These are phyloP conservation scores for Neofusicoccum cordaticola DNA, from an alignment of 2,329 filamentous ascomycete genomes.

Conservation along the genomic window DNA sequence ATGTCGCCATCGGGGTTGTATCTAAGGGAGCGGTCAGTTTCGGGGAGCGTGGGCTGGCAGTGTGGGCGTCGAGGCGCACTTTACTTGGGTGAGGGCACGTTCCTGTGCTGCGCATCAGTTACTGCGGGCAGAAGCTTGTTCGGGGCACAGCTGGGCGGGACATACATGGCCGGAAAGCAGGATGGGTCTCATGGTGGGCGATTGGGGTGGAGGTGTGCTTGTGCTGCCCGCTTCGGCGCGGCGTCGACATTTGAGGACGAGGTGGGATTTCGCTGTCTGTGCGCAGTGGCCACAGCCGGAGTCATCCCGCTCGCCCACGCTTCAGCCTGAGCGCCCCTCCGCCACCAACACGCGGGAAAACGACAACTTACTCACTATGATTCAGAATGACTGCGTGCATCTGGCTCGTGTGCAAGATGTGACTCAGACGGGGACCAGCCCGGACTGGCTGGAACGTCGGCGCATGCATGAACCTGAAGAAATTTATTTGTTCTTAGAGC, in stretches of 20 bases:
- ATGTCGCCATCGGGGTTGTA: conserved; percentile 79
- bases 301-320: not conserved
- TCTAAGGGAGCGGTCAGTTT: conserved; percentile 1
- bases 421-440: not conserved
- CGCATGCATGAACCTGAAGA: not conserved
- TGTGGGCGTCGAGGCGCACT: conserved; percentile 51
- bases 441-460: not conserved
- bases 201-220: conserved; percentile 15
- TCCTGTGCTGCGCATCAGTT: conserved; percentile 54
- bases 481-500: not conserved
- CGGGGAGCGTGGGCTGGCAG: not conserved
- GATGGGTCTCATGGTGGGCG: conserved; percentile 79
- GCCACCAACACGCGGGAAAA: not conserved
- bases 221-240: conserved; percentile 11
- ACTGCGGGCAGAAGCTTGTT: not conserved
- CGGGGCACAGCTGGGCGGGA: not conserved
- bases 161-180: conserved; percentile 86
- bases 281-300: conserved; percentile 1
- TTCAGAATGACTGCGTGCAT: not conserved
- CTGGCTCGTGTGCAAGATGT: not conserved
- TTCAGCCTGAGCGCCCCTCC: not conserved
- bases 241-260: conserved; percentile 1
- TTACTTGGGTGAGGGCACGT: conserved; percentile 92
- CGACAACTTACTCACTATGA: not conserved
- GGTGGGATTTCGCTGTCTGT: conserved; percentile 18